A percentile compares a stretch with the other conserved stretches of the same genome.
These are phyloP conservation scores for Eucalyptus curtisii DNA, from an alignment of 345 rosid genomes.

Conservation along the genomic window DNA sequence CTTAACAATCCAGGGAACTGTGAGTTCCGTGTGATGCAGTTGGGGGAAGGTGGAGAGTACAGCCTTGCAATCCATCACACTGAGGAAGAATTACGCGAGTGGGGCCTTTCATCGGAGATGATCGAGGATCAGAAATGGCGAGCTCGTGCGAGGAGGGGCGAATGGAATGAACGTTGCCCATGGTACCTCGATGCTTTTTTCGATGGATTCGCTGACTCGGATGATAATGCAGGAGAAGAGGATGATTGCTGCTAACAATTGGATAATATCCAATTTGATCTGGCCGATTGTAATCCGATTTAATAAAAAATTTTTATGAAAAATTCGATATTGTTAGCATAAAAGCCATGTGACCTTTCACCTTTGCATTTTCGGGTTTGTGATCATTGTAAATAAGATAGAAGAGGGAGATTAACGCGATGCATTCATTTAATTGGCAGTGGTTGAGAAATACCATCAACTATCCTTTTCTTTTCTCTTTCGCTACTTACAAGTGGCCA, in stretches of 20 bases:
- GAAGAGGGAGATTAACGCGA: not conserved
- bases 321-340: not conserved
- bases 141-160: conserved; percentile 30
- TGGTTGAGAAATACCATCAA: not conserved
- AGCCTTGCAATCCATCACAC: conserved; percentile 80
- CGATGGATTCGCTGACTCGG: conserved; percentile 26
- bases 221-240: conserved; percentile 2
- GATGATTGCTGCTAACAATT: not conserved
- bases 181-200: conserved; percentile 66
- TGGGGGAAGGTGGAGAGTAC: conserved; percentile 76
- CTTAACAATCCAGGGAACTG: conserved; percentile 72
- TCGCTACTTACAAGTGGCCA: not conserved
- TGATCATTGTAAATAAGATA: not conserved
- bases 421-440: not conserved
- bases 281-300: not conserved
- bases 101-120: conserved; percentile 90
- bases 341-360: not conserved
- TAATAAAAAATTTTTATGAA: not conserved
- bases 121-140: conserved; percentile 86
- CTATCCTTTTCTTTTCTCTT: not conserved
- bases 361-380: not conserved
- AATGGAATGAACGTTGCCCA: conserved; percentile 63
- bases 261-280: not conserved
- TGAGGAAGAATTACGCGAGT: conserved; percentile 55
- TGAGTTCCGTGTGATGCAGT: conserved; percentile 67